Percentiles rank a stretch among this genome's conserved stretches.
phyloP scores from a whole-genome alignment of 208 protist genomes.

The Acanthamoeba healyi region DNA sequence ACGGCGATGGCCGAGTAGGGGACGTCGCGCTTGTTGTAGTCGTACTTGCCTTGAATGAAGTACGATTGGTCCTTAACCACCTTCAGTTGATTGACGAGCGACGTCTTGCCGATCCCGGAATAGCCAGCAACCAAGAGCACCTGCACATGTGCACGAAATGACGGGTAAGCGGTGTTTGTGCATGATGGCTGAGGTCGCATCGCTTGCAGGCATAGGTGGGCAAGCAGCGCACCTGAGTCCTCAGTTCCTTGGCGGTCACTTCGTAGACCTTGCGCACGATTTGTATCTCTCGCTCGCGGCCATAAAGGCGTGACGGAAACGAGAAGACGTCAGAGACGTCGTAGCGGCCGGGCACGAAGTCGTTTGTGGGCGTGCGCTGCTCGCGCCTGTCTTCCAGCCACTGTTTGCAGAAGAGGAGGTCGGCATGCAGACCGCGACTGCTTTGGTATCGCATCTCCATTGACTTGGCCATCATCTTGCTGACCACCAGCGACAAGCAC shows the following conservation, averaged over 20 bases:
- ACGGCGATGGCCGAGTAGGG: slow-evolving; percentile 66
- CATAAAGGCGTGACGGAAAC: slow-evolving; percentile 35
- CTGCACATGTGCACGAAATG: too few species aligned
- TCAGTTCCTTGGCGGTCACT: not conserved
- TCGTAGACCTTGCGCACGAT: not conserved
- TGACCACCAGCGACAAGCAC: slow-evolving; percentile 45
- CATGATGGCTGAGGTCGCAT: not conserved
- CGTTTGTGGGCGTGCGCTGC: not conserved
- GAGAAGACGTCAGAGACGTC: slow-evolving; percentile 70
- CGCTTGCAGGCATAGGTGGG: not conserved
- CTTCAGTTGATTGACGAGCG: slow-evolving; percentile 41
- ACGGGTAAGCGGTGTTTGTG: not conserved
- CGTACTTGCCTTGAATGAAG: slow-evolving; percentile 72
- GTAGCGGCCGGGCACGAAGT: slow-evolving; percentile 39
- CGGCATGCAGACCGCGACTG: slow-evolving; percentile 17
- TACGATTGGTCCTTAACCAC: slow-evolving; percentile 51
- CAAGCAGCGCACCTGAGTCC: not conserved
- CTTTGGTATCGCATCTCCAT: slow-evolving; percentile 52
- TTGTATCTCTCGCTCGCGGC: slow-evolving; percentile 29
- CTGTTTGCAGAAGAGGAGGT: not conserved
- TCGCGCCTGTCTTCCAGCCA: not conserved
- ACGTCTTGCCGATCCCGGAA: slow-evolving; percentile 55
- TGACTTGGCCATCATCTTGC: slow-evolving; percentile 64
- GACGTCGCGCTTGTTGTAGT: slow-evolving; percentile 70
- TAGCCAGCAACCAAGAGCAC: slow-evolving; percentile 41